phyloP scores from a whole-genome alignment of 2,329 filamentous ascomycete species.

The Metarhizium brunneum region DNA sequence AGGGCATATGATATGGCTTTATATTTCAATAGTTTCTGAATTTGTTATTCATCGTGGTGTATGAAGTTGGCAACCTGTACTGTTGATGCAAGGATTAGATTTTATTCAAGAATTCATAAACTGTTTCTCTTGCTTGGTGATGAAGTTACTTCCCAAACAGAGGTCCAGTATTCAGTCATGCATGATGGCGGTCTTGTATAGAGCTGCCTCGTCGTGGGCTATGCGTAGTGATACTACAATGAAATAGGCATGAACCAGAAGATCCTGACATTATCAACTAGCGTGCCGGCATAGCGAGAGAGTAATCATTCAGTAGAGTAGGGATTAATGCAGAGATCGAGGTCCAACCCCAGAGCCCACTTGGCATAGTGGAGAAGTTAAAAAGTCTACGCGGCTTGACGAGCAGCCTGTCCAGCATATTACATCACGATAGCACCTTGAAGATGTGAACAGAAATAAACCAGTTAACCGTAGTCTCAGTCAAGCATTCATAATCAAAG shows the following conservation, averaged over 20 bases:
- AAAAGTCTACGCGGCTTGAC: not conserved
- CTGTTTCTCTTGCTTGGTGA: too few relatives aligned
- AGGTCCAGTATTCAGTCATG: too few relatives aligned
- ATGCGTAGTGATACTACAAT: too few relatives aligned
- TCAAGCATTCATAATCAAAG: slow-evolving; percentile 31
- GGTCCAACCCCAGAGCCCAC: not conserved
- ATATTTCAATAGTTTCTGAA: slow-evolving; percentile 9
- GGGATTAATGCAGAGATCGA: too few relatives aligned
- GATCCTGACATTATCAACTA: too few relatives aligned
- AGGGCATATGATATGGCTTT: slow-evolving; percentile 21
- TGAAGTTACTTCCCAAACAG: too few relatives aligned
- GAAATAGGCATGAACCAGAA: too few relatives aligned
- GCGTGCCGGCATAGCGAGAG: too few relatives aligned
- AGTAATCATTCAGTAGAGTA: too few relatives aligned
- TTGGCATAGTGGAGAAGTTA: not conserved
- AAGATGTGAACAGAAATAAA: not conserved
- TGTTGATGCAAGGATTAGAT: not conserved
- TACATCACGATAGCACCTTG: slow-evolving; percentile 7
- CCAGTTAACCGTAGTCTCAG: slow-evolving; percentile 12
- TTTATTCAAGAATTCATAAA: not conserved
- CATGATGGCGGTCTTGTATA: too few relatives aligned
- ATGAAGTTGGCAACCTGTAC: slow-evolving; percentile 10
- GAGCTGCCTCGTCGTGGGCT: too few relatives aligned
- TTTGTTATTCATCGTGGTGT: slow-evolving; percentile 10
- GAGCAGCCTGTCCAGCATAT: not conserved